A percentile compares a stretch with the other conserved stretches of the same genome.
These are phyloP conservation scores for Aureobasidium sp. DNA, from an alignment of 2,329 filamentous ascomycete species.

Conservation along the genomic window DNA sequence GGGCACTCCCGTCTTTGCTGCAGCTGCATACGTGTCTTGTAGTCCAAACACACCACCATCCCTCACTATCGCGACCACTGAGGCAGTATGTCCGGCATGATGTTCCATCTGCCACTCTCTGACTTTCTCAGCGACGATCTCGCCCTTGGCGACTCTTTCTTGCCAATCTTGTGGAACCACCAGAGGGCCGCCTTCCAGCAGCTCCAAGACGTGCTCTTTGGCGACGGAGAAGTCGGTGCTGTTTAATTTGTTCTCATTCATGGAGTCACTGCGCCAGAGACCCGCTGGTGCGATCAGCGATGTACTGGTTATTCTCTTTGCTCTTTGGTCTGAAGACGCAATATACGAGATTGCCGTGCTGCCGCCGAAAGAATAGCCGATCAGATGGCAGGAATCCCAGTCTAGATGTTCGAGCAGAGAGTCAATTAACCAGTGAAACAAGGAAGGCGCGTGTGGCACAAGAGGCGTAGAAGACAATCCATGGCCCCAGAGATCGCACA, in stretches of 20 bases:
- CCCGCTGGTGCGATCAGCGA: slow-evolving; percentile 15
- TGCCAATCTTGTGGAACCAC: slow-evolving; percentile 41
- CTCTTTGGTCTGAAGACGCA: slow-evolving; percentile 18
- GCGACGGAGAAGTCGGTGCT: slow-evolving; percentile 29
- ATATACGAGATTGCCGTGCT: slow-evolving; percentile 35
- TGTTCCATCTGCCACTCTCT: slow-evolving; percentile 42
- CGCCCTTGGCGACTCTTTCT: slow-evolving; percentile 34
- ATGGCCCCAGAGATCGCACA: slow-evolving; percentile 49
- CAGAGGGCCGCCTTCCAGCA: slow-evolving; percentile 39
- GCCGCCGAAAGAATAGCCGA: slow-evolving; percentile 48
- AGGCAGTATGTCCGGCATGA: slow-evolving; percentile 41
- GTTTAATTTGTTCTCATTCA: background rate
- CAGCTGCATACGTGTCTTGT: slow-evolving; percentile 28
- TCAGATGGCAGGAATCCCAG: slow-evolving; percentile 40
- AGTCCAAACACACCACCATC: slow-evolving; percentile 40
- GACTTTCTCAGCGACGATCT: slow-evolving; percentile 44
- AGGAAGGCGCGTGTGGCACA: slow-evolving; percentile 31
- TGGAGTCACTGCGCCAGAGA: background rate
- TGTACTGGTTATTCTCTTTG: background rate
- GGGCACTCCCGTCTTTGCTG: slow-evolving; percentile 21
- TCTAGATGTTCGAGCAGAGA: slow-evolving; percentile 33
- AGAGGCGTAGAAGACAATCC: slow-evolving; percentile 46
- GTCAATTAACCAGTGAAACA: slow-evolving; percentile 41
- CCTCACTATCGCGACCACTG: slow-evolving; percentile 41
- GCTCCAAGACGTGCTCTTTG: slow-evolving; percentile 32